Percentiles rank a stretch among this genome's conserved stretches.
Evolutionary conservation across 176 grass and related monocot genomes (phyloP).

Genomic region (Triticum monococcum): DNA sequence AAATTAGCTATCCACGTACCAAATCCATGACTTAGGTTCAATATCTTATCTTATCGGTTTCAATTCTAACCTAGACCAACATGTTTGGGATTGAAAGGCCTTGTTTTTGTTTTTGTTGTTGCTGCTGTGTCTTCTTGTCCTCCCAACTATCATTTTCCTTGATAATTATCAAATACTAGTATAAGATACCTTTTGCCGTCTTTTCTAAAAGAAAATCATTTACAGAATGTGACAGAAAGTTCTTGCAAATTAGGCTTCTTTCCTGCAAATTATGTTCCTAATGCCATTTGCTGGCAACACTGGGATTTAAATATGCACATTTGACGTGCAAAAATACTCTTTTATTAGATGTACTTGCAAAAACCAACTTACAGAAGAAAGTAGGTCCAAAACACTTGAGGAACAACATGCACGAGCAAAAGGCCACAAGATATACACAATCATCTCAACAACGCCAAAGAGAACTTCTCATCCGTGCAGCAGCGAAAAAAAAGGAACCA

Average conservation of each 20-base stretch:
- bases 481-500: constrained; percentile 24
- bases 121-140: too few species aligned
- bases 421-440: constrained; percentile 48
- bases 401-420: constrained; percentile 22
- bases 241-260: not conserved
- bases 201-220: not conserved
- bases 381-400: constrained; percentile 14
- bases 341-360: constrained; percentile 41
- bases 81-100: too few species aligned
- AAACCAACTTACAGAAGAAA: constrained; percentile 34
- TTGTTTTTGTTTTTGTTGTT: too few species aligned
- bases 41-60: too few species aligned
- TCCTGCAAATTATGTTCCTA: not conserved
- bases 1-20: too few species aligned
- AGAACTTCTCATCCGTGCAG: constrained; percentile 28
- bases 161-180: too few species aligned
- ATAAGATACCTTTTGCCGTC: not conserved
- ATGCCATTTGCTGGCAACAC: not conserved
- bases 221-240: not conserved
- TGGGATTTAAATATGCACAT: not conserved
- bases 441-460: constrained; percentile 46
- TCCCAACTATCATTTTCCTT: too few species aligned
- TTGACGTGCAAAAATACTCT: not conserved
- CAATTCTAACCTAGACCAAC: too few species aligned
- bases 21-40: too few species aligned